Percentiles rank a stretch among this genome's conserved stretches.
Conservation (phyloP, 2,329 filamentous ascomycete genomes). For the Pseudogymnoascus destructans region DNA sequence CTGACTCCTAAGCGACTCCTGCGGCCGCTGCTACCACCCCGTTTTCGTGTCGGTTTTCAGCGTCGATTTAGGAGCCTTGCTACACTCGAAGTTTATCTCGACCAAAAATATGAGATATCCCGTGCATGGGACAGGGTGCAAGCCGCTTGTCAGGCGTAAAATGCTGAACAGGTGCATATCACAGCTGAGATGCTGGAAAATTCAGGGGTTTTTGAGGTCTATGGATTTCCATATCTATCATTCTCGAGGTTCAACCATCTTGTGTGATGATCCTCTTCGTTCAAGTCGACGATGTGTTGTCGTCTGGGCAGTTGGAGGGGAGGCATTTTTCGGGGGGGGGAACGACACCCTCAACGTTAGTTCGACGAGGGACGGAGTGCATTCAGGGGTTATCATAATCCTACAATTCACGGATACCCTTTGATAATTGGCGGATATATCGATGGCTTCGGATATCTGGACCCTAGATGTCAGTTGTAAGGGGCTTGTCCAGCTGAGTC, state of each 20-base stretch:
- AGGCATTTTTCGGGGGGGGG: not conserved
- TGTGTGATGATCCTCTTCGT: not conserved
- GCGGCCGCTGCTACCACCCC: not conserved
- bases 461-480: not conserved
- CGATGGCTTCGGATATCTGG: not conserved
- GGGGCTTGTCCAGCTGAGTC: slow-evolving; percentile 4
- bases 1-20: slow-evolving; percentile 8
- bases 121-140: not conserved
- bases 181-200: not conserved
- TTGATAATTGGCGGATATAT: not conserved
- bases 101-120: slow-evolving; percentile 6
- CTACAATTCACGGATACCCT: not conserved
- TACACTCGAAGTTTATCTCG: not conserved
- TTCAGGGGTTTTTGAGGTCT: not conserved
- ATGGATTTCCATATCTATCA: not conserved
- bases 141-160: slow-evolving; percentile 6
- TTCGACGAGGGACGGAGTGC: not conserved
- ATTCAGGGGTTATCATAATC: not conserved
- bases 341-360: not conserved
- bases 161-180: not conserved
- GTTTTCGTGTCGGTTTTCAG: not conserved
- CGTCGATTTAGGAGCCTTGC: not conserved
- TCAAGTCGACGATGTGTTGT: not conserved
- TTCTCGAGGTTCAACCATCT: not conserved
- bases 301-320: not conserved